Percentiles rank a stretch among this genome's conserved stretches.
Conservation (phyloP, 2,329 filamentous ascomycete genomes). For the Thyridium curvatum region DNA sequence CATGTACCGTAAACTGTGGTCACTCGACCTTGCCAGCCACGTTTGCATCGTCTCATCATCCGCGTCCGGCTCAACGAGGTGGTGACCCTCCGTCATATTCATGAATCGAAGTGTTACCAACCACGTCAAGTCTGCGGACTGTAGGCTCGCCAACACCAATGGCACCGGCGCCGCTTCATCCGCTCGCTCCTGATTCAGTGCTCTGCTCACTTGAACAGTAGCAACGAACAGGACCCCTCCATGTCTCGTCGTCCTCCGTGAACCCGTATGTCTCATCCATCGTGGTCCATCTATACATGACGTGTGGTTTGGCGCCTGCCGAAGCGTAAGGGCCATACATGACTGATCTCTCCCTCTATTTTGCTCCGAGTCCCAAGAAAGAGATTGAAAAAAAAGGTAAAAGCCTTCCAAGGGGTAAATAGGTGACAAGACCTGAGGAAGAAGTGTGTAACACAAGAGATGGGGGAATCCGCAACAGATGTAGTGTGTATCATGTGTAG, state of each 20-base stretch:
- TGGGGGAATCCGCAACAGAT: not conserved
- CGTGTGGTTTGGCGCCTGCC: slow-evolving; percentile 7
- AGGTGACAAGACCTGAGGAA: slow-evolving; percentile 6
- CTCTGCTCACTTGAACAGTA: too few species aligned
- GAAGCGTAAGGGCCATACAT: slow-evolving; percentile 10
- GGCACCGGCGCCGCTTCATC: too few species aligned
- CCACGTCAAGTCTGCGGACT: too few species aligned
- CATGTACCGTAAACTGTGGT: slow-evolving; percentile 29
- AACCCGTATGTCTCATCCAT: slow-evolving; percentile 1
- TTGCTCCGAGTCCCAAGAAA: slow-evolving; percentile 4
- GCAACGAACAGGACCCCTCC: not conserved
- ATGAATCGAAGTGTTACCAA: too few species aligned
- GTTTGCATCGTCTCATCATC: slow-evolving; percentile 5
- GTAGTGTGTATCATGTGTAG: not conserved
- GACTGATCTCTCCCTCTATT: slow-evolving; percentile 6
- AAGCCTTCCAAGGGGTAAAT: slow-evolving; percentile 3
- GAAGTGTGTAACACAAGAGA: too few species aligned
- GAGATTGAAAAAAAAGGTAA: not conserved
- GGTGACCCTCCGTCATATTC: not conserved
- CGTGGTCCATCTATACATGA: slow-evolving; percentile 10
- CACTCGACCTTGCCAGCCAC: slow-evolving; percentile 11
- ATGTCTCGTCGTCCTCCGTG: slow-evolving; percentile 4
- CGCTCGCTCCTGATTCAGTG: too few species aligned
- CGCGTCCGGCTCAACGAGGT: slow-evolving; percentile 5
- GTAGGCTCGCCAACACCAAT: too few species aligned